Evolutionary conservation across 2,329 filamentous ascomycete species (phyloP).

Genomic region (Colletotrichum liaoningense): DNA sequence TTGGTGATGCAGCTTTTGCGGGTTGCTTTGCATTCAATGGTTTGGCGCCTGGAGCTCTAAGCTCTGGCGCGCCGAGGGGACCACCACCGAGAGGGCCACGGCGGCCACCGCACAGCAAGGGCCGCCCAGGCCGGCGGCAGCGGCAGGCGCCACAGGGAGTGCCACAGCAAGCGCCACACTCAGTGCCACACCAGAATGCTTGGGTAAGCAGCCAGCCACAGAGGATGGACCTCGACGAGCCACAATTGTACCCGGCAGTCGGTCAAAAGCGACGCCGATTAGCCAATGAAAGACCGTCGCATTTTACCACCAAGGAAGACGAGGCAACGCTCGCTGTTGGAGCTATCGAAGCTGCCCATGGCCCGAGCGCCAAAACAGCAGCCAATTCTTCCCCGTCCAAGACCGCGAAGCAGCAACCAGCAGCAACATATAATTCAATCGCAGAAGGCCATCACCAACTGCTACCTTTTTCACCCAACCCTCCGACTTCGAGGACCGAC

Average conservation of each 20-base stretch:
- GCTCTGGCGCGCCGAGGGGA: not conserved
- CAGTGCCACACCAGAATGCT: not conserved
- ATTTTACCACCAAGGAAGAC: not conserved
- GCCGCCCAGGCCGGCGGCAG: not conserved
- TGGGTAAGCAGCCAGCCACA: not conserved
- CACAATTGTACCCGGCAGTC: not conserved
- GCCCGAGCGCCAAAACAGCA: slow-evolving; percentile 13
- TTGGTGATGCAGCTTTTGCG: slow-evolving; percentile 5
- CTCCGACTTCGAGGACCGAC: not conserved
- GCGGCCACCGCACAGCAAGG: not conserved
- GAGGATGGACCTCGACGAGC: not conserved
- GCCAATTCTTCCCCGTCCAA: slow-evolving; percentile 32
- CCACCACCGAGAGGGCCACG: not conserved
- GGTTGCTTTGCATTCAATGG: slow-evolving; percentile 1
- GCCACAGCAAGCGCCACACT: too few relatives aligned
- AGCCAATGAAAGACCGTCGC: slow-evolving; percentile 23
- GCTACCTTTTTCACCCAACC: not conserved
- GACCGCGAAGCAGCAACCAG: not conserved
- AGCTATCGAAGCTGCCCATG: slow-evolving; percentile 17
- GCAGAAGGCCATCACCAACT: not conserved
- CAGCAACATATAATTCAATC: slow-evolving; percentile 3
- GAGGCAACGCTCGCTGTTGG: not conserved
- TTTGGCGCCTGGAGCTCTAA: not conserved
- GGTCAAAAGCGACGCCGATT: not conserved
- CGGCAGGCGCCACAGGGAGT: too few relatives aligned